Base-by-base conservation (phyloP, 1,139 yeast genomes). In the Scheffersomyces titani region DNA sequence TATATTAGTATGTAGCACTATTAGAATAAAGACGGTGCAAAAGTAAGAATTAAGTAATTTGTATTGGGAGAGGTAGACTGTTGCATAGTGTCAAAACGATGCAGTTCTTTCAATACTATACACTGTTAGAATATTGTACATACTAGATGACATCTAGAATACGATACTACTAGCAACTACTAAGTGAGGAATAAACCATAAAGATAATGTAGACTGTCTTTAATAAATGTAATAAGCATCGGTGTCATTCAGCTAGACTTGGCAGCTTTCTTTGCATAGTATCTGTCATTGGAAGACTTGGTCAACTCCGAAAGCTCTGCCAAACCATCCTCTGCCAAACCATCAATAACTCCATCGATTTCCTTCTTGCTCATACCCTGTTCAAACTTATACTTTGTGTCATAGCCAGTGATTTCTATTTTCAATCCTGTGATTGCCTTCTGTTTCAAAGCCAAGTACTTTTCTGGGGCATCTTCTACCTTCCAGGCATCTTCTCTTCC, bases 361-460 rank as follows among this genome's bases (percentile, higher is more conserved):
- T 88, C 88, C 13, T 66, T 69, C 5, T 61, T 64, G 19, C 70
- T 67, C 74, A 71, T 76, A 21, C 78, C 78, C 70, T 88, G 92
- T 63, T 85, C 87, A 64, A 86, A 80, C 68, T 88, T 88, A 72
- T 78, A 85, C 69, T 87, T 86, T 56, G 85, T 83, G 63, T 85
- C 83, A 16, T 77, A 73, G n/a, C 74, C 69, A 3, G 69, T 70
- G 21, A 87, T 80, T 57, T 81, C 84, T 54, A 88, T 80, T 63
- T 84, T 82, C 46, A 88, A 68, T 0, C 92, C 92, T 45, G 79
- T 81, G 54, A 87, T 86, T n/a, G 82, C 82, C 64, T 82, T 85
- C 60, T 82, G 77, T 73, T 78, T 66, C 6, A 75, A 59, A 44
- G 74, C 75, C 48, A 82, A 57, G 59, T 84, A 86, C 3, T 66